Base-by-base conservation (phyloP, 805 yeast genomes). In the Pichia scutulata region DNA sequence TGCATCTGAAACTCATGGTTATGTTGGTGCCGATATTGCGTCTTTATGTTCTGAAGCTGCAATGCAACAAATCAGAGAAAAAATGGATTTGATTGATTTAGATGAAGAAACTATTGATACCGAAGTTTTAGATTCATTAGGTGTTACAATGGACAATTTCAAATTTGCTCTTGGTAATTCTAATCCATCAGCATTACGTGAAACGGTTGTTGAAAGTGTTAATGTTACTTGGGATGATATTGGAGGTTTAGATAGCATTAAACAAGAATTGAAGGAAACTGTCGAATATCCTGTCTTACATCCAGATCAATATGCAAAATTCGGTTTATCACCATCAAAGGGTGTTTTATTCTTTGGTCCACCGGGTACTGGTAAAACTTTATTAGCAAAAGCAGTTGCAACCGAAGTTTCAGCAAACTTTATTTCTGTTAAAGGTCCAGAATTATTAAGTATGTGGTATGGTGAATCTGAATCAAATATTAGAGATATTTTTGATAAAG, bases 21-120 rank as follows among this genome's bases (percentile, higher is more conserved):
- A 90, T 65, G 99, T 93, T 53, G 99, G 99, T 76, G 96, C 97
- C 46, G 99, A 93, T 80, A 76, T 93, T 63, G 99, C 99, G 1
- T 90, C 98, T 8, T 77, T 93, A 65, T 93, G 99, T 78, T 89
- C 97, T n/a, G 99, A 95, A 74, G 99, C 99, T 57, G 99, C 99
- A 52, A 93, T 93, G 99, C 99, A 93, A 78, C 99, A 95, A 76
- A 93, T 93, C 65, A 88, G 99, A 73, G 99, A 93, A 74, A 93
- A 93, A 81, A 90, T 93, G 97, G 99, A 93, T 65, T 76, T 93
- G 57, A 93, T 95, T 60, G 98, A 92, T 65, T 76, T 90, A 60
- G 97, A 90, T 55, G 96, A 89, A 70, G 97, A 90, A 55, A 93
- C 92, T 60, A 93, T 95, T 61, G 98, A 90, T 68, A 97, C 99